Evolutionary conservation across 345 rosid species (phyloP), one percentile per base, ranked within the genome.

Genomic region (Lepidium sativum): DNA sequence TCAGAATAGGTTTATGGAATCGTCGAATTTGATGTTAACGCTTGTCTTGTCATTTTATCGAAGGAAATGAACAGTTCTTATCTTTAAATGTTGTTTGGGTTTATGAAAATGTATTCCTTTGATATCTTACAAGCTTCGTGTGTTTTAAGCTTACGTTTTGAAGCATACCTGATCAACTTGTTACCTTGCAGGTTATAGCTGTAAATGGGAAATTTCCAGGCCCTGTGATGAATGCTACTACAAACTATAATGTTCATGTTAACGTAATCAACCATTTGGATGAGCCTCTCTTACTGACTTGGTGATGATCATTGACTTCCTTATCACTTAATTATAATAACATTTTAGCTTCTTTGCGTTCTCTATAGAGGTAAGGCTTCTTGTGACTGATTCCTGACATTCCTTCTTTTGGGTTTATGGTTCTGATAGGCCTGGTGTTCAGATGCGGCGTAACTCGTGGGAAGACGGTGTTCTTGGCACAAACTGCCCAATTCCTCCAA

Each of bases 381-480:
- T 31, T n/a, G 16, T 35, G 21, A 8, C 6, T 11, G 60, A 34
- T 70, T 53, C 20, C 25, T 65, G 32, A 61, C 16, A 33, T 51
- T 32, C 13, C 2, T 34, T n/a, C 34, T 23, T 16, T 4, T 50
- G 18, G 12, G 13, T 34, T 68, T 29, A 5, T 6, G 3, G 9
- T 2, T 69, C 4, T 53, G 43, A 34, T 74, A 94, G 99, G 99
- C 55, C 87, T 66, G 97, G 99, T 57, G 78, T 94, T 72, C 85
- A 90, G 75, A 78, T 94, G 92, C 63, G 97, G 63, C 82, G 86
- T 29, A 67, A 94, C 76, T 90, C 95, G n/a, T 94, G 96, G 99
- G 80, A 90, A 73, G 97, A 90, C 39, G 99, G 99, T 57, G 87
- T 94, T 70, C 82, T 45, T 6, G 99, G 99, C 8, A 88, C 99